Evolutionary conservation across 129 eudicot species (phyloP).

Genomic region (Chrysanthemum lavandulifolium): DNA sequence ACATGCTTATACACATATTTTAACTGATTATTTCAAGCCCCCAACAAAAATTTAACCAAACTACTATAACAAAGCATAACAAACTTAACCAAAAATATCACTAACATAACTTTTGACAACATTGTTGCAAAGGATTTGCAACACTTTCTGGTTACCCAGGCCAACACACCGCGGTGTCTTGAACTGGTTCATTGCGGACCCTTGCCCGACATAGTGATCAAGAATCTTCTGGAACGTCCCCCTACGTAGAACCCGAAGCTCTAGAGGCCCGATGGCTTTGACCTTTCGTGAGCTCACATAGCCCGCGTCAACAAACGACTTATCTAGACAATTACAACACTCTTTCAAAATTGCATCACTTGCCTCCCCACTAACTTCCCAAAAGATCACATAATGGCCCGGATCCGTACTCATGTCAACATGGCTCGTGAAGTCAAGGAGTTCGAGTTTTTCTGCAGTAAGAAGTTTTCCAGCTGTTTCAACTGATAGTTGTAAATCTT

Average conservation of each 20-base stretch:
- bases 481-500: conserved; percentile 69
- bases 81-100: conserved; percentile 40
- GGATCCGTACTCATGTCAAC: conserved; percentile 64
- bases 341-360: conserved; percentile 47
- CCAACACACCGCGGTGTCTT: conserved; percentile 85
- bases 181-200: conserved; percentile 79
- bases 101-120: conserved; percentile 63
- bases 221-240: conserved; percentile 78
- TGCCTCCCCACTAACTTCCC: conserved; percentile 48
- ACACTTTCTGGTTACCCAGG: conserved; percentile 37
- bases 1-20: conserved; percentile 6
- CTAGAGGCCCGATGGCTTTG: conserved; percentile 60
- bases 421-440: conserved; percentile 69
- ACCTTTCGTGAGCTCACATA: conserved; percentile 68
- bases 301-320: conserved; percentile 71
- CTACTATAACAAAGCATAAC: neutral
- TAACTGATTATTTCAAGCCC: conserved; percentile 9
- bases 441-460: conserved; percentile 29
- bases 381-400: conserved; percentile 59
- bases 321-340: conserved; percentile 77
- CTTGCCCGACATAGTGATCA: conserved; percentile 53
- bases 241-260: conserved; percentile 50
- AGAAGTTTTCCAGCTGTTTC: conserved; percentile 66
- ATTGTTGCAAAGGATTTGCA: conserved; percentile 62
- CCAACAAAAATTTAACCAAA: neutral